Evolutionary conservation across 2,329 filamentous ascomycete genomes (phyloP).

Genomic region (Fusarium praegraminearum): DNA sequence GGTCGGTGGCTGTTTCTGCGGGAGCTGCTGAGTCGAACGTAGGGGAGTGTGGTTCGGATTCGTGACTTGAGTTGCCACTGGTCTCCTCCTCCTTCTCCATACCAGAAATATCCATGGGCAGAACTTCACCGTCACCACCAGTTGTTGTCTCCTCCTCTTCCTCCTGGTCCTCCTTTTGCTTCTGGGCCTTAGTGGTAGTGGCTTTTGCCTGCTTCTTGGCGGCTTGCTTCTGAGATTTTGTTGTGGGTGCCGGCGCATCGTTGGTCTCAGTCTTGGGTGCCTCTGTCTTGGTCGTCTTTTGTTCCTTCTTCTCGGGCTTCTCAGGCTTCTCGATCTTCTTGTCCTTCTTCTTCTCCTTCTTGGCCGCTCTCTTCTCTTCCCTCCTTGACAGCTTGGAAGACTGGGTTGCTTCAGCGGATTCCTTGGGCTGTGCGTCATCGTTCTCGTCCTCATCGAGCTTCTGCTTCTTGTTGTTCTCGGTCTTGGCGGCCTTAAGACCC

Average conservation of each 20-base stretch:
- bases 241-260: constrained; percentile 34
- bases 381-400: constrained; percentile 62
- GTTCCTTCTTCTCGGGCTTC: constrained; percentile 19
- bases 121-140: constrained; percentile 31
- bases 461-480: constrained; percentile 69
- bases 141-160: constrained; percentile 28
- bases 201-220: constrained; percentile 48
- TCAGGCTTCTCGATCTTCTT: constrained; percentile 55
- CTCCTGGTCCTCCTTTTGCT: constrained; percentile 38
- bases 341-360: constrained; percentile 60
- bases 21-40: constrained; percentile 67
- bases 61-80: constrained; percentile 61
- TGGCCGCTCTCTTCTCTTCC: constrained; percentile 65
- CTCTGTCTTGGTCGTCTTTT: constrained; percentile 59
- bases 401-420: constrained; percentile 59
- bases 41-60: constrained; percentile 64
- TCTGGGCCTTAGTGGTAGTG: constrained; percentile 23
- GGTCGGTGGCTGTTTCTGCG: constrained; percentile 56
- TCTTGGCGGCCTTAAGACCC: constrained; percentile 65
- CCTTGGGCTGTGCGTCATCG: constrained; percentile 41
- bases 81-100: constrained; percentile 58
- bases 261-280: constrained; percentile 50
- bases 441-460: constrained; percentile 50
- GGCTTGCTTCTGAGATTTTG: constrained; percentile 45
- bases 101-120: constrained; percentile 47